These are phyloP conservation scores for Singerocomus inundabilis DNA, from an alignment of 1,284 basidiomycete genomes.

Conservation along the genomic window DNA sequence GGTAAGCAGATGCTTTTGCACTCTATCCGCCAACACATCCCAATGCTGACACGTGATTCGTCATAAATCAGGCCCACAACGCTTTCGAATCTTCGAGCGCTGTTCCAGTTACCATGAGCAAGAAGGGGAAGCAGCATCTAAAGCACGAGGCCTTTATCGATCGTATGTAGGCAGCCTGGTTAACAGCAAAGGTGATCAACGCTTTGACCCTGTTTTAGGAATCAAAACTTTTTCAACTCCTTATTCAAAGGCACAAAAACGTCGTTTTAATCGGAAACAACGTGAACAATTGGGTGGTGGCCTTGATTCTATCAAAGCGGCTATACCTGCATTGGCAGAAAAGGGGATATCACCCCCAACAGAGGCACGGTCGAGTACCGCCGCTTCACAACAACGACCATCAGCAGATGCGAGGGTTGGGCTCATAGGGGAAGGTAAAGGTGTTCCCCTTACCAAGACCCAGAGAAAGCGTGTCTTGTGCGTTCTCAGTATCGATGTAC, in stretches of 20 bases:
- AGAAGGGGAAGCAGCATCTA: constrained; percentile 67
- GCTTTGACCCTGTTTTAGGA: constrained; percentile 39
- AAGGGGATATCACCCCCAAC: constrained; percentile 24
- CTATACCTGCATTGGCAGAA: constrained; percentile 51
- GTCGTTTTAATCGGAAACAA: constrained; percentile 69
- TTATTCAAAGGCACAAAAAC: constrained; percentile 74
- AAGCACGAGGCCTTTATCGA: constrained; percentile 69
- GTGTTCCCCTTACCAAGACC: constrained; percentile 54
- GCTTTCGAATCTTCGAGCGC: constrained; percentile 36
- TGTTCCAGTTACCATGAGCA: constrained; percentile 33
- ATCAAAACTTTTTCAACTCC: constrained; percentile 52
- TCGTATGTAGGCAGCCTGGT: constrained; percentile 43
- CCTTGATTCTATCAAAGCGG: constrained; percentile 56
- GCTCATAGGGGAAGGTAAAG: constrained; percentile 71
- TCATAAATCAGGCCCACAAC: constrained; percentile 41
- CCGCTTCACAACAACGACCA: constrained; percentile 1
- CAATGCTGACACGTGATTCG: background rate
- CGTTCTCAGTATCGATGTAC: constrained; percentile 33
- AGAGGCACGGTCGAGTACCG: constrained; percentile 19
- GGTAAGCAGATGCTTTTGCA: constrained; percentile 30
- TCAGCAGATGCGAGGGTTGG: constrained; percentile 38
- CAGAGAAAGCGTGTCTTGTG: constrained; percentile 73
- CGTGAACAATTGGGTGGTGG: constrained; percentile 67
- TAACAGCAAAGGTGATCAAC: background rate
- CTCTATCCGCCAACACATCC: background rate